Percentiles rank a stretch among this genome's conserved stretches.
Evolutionary conservation across 371 early-diverging fungal genomes (phyloP).

Genomic region (Batrachochytrium dendrobatidis): DNA sequence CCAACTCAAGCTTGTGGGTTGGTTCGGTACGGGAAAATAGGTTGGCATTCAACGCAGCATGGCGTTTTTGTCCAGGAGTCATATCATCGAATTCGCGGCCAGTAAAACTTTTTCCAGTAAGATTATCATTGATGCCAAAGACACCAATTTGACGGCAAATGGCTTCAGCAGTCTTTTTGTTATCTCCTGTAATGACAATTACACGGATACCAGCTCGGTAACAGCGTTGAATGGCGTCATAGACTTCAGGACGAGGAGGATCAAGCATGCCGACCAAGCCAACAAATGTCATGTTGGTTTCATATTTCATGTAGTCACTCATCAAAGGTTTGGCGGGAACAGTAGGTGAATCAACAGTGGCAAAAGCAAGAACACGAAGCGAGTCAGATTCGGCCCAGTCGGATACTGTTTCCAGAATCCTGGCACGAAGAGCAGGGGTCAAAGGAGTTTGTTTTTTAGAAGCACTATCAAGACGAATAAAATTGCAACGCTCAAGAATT

Average conservation of each 20-base stretch:
- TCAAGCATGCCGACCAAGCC: constrained; percentile 94
- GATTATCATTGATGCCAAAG: constrained; percentile 59
- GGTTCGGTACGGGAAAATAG: constrained; percentile 94
- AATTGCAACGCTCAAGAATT: constrained; percentile 79
- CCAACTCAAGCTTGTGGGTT: constrained; percentile 87
- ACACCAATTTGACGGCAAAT: constrained; percentile 92
- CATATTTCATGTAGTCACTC: constrained; percentile 55
- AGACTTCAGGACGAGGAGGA: constrained; percentile 93
- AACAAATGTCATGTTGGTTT: constrained; percentile 76
- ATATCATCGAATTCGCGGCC: constrained; percentile 91
- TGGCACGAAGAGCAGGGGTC: constrained; percentile 56
- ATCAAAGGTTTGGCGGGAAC: constrained; percentile 48
- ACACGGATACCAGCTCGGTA: constrained; percentile 91
- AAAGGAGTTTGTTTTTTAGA: constrained; percentile 54
- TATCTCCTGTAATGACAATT: constrained; percentile 98
- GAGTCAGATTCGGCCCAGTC: constrained; percentile 71
- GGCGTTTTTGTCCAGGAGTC: constrained; percentile 56
- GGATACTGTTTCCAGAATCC: constrained; percentile 57
- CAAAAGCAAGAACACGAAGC: constrained; percentile 84
- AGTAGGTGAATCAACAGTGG: constrained; percentile 61
- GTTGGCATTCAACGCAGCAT: constrained; percentile 65
- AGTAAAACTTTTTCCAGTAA: constrained; percentile 73
- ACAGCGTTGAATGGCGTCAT: constrained; percentile 73
- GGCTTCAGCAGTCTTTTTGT: constrained; percentile 90
- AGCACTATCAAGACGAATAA: constrained; percentile 45